phyloP scores from a whole-genome alignment of 768 basidiomycete species.

The Imleria badia region DNA sequence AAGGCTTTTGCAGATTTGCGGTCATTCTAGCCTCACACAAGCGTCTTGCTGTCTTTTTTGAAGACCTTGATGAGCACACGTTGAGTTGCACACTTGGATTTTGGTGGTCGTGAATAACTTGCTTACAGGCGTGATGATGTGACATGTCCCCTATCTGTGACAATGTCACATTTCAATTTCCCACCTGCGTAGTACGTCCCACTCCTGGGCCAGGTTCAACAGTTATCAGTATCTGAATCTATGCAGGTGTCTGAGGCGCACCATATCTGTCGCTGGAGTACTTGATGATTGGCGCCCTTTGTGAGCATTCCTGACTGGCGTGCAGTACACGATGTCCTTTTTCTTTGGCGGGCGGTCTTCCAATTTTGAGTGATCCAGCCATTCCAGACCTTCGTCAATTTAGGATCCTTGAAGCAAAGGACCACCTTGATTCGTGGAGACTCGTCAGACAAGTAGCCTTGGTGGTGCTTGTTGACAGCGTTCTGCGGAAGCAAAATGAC shows the following conservation, averaged over 20 bases:
- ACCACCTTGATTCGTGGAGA: conserved; percentile 1
- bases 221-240: neutral
- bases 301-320: neutral
- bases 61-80: conserved; percentile 25
- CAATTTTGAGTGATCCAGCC: conserved; percentile 10
- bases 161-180: conserved; percentile 16
- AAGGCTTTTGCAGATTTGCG: conserved; percentile 8
- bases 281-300: neutral
- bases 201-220: neutral
- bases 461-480: neutral
- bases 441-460: neutral
- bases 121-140: conserved; percentile 21
- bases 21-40: conserved; percentile 28
- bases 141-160: conserved; percentile 27
- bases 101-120: conserved; percentile 30
- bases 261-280: neutral
- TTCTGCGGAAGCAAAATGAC: conserved; percentile 15
- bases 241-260: neutral
- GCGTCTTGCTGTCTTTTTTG: conserved; percentile 15
- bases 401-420: neutral
- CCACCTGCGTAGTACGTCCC: conserved; percentile 1
- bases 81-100: conserved; percentile 23
- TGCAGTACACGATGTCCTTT: neutral
- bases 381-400: neutral
- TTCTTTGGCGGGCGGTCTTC: conserved; percentile 3